These are phyloP conservation scores for Coriolopsis trogii DNA, from an alignment of 1,284 basidiomycete species.

Conservation along the genomic window DNA sequence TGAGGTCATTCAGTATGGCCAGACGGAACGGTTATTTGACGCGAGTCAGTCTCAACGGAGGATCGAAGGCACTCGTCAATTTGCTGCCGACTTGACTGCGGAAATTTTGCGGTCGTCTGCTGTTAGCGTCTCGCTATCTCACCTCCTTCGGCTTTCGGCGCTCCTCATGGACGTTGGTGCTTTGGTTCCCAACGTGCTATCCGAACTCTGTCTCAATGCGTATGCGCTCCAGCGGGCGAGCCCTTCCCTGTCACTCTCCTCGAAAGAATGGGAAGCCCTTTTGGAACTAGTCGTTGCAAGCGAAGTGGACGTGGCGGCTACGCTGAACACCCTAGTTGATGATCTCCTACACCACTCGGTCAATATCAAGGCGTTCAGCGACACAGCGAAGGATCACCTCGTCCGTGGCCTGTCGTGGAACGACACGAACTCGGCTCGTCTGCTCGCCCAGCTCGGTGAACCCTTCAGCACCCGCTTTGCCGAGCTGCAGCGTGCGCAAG, in stretches of 20 bases:
- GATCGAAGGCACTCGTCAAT: constrained; percentile 23
- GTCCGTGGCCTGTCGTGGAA: constrained; percentile 18
- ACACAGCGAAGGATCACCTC: constrained; percentile 19
- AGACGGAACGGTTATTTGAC: constrained; percentile 14
- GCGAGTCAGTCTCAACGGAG: constrained; percentile 19
- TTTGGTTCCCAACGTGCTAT: constrained; percentile 13
- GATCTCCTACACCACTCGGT: constrained; percentile 22
- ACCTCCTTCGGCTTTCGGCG: constrained; percentile 19
- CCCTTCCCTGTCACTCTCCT: constrained; percentile 26
- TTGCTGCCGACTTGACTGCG: constrained; percentile 16
- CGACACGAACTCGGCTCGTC: constrained; percentile 18
- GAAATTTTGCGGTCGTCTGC: constrained; percentile 4
- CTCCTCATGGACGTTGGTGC: constrained; percentile 21
- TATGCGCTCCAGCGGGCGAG: constrained; percentile 33
- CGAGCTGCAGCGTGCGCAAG: constrained; percentile 15
- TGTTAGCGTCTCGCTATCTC: constrained; percentile 7
- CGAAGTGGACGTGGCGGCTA: constrained; percentile 17
- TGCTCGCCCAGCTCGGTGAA: constrained; percentile 23
- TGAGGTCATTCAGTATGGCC: constrained; percentile 18
- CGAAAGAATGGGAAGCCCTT: constrained; percentile 35
- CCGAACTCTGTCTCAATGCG: constrained; percentile 26
- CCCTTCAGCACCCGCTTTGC: constrained; percentile 17
- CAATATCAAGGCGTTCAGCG: constrained; percentile 21
- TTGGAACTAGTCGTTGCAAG: constrained; percentile 26
- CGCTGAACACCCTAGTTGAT: constrained; percentile 22